phyloP scores from a whole-genome alignment of 306 rosid genomes.

The cucumber (Cucumis sativus) region DNA sequence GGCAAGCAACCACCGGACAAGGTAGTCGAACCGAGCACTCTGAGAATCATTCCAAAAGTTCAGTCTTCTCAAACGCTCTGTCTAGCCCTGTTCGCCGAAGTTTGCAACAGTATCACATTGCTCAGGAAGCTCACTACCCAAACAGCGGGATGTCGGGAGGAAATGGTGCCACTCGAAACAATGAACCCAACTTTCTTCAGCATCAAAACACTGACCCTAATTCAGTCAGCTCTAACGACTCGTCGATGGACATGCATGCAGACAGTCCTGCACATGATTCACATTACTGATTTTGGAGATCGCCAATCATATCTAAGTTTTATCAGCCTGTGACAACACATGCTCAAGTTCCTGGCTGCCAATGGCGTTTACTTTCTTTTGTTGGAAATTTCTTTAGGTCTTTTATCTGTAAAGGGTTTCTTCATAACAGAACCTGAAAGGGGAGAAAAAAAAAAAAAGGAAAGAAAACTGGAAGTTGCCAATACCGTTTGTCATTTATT shows the following conservation, averaged over 20 bases:
- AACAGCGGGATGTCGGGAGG: slow-evolving; percentile 29
- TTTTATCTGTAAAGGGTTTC: slow-evolving; percentile 12
- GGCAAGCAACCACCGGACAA: slow-evolving; percentile 34
- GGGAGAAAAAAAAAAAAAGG: background rate
- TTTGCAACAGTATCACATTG: slow-evolving; percentile 63
- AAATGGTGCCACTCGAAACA: slow-evolving; percentile 33
- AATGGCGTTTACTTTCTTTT: slow-evolving; percentile 5
- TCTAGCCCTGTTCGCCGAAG: slow-evolving; percentile 75
- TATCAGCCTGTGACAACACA: background rate
- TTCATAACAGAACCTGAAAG: background rate
- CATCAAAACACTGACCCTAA: slow-evolving; percentile 43
- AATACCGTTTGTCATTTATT: slow-evolving; percentile 8
- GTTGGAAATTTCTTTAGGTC: slow-evolving; percentile 10
- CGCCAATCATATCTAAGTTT: background rate
- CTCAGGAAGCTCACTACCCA: slow-evolving; percentile 35
- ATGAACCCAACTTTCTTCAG: slow-evolving; percentile 30
- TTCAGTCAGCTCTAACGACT: slow-evolving; percentile 48
- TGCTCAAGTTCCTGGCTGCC: slow-evolving; percentile 10
- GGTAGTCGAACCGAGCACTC: slow-evolving; percentile 46
- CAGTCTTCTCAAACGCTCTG: slow-evolving; percentile 68
- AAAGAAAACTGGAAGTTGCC: background rate
- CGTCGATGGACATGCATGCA: slow-evolving; percentile 82
- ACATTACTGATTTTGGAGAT: slow-evolving; percentile 14
- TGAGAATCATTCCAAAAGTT: slow-evolving; percentile 61
- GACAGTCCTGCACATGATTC: slow-evolving; percentile 40